These are phyloP conservation scores for Linum usitatissimum DNA, from an alignment of 345 rosid species.

Conservation along the genomic window DNA sequence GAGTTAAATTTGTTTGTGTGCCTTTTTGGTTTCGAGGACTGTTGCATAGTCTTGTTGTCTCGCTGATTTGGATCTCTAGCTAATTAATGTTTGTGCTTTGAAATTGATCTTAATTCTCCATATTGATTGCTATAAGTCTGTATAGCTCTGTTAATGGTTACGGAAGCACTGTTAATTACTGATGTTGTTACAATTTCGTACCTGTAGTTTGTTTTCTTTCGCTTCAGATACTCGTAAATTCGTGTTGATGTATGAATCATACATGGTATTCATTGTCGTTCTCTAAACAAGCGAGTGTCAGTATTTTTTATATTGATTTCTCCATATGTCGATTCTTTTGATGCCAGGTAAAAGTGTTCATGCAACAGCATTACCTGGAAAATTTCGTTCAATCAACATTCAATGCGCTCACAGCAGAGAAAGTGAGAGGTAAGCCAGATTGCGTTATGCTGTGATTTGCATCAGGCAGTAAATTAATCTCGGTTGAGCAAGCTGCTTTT, in stretches of 20 bases:
- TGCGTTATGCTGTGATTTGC: no score
- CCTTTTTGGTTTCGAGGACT: background rate
- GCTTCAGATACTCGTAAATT: background rate
- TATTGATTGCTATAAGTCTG: background rate
- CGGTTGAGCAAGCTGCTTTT: background rate
- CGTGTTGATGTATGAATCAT: background rate
- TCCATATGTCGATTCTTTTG: no score
- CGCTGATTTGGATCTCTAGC: background rate
- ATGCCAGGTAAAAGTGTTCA: constrained; percentile 84
- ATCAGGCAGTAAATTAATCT: no score
- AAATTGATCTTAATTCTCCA: background rate
- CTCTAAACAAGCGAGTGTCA: background rate
- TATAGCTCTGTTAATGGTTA: background rate
- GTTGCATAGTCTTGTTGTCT: background rate
- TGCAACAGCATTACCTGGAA: constrained; percentile 68
- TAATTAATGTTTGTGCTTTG: background rate
- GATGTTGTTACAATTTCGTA: background rate
- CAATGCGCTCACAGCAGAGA: constrained; percentile 62
- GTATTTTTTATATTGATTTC: no score
- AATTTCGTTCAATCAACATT: constrained; percentile 91
- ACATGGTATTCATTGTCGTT: background rate
- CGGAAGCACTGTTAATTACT: background rate
- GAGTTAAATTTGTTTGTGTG: no score
- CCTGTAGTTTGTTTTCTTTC: background rate
- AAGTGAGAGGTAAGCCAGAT: constrained; percentile 55